phyloP scores from a whole-genome alignment of 2,329 filamentous ascomycete genomes.

The Diaporthe sp. region DNA sequence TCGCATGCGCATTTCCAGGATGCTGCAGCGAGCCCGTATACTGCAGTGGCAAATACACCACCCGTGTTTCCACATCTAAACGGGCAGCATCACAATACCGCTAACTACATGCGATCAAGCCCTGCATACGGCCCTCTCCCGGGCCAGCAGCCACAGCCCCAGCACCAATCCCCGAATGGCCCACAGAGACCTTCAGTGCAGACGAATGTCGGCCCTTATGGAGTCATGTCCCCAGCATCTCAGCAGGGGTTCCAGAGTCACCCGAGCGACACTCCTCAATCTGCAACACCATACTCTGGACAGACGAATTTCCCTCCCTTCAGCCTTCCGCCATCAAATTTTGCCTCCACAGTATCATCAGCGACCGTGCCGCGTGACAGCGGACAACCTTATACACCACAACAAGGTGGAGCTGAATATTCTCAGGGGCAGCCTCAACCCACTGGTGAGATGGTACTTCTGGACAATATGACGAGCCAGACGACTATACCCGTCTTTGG shows the following conservation, averaged over 20 bases:
- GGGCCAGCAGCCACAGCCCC: constrained; percentile 43
- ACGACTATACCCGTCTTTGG: constrained; percentile 89
- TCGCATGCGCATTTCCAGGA: constrained; percentile 60
- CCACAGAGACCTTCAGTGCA: constrained; percentile 59
- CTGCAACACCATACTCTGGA: constrained; percentile 60
- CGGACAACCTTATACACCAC: constrained; percentile 48
- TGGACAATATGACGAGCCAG: constrained; percentile 71
- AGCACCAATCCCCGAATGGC: constrained; percentile 54
- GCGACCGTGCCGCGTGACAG: constrained; percentile 47
- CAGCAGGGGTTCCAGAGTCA: constrained; percentile 61
- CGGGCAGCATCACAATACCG: constrained; percentile 47
- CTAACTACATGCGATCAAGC: constrained; percentile 58
- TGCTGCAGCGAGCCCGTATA: constrained; percentile 56
- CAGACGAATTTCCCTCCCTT: constrained; percentile 73
- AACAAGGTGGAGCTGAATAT: constrained; percentile 50
- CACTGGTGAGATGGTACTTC: constrained; percentile 65
- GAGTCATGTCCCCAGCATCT: constrained; percentile 63
- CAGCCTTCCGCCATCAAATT: constrained; percentile 70
- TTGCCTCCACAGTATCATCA: constrained; percentile 53
- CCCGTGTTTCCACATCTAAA: constrained; percentile 48
- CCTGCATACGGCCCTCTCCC: constrained; percentile 46
- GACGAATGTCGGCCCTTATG: constrained; percentile 59
- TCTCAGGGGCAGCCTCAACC: constrained; percentile 55
- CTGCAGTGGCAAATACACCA: constrained; percentile 56
- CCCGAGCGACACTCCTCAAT: constrained; percentile 57